Conservation (phyloP, 768 basidiomycete genomes). For the Erythrobasidium yunnanense region DNA sequence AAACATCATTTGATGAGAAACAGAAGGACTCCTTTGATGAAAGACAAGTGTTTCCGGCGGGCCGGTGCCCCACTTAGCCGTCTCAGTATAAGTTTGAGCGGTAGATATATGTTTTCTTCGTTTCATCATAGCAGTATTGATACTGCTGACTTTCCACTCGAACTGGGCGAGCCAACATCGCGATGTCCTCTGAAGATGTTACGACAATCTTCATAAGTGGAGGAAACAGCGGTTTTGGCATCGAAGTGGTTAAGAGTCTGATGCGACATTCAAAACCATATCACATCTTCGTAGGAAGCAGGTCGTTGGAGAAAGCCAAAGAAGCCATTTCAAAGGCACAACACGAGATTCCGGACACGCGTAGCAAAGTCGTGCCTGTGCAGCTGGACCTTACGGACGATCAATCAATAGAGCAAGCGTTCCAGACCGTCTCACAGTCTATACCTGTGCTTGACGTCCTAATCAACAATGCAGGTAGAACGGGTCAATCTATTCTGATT, state of each 20-base stretch:
- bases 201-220: slow-evolving; percentile 36
- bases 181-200: no score
- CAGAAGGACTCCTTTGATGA: no score
- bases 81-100: no score
- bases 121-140: no score
- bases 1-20: no score
- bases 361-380: neutral
- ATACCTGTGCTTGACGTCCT: neutral
- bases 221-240: slow-evolving; percentile 32
- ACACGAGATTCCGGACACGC: neutral
- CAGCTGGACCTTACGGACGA: neutral
- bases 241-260: slow-evolving; percentile 28
- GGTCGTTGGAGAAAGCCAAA: neutral
- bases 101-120: no score
- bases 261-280: slow-evolving; percentile 12
- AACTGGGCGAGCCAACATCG: no score
- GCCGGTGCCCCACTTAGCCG: no score
- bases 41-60: no score
- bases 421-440: slow-evolving; percentile 14
- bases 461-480: slow-evolving; percentile 17
- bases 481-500: neutral
- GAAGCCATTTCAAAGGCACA: neutral
- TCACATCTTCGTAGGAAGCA: slow-evolving; percentile 27
- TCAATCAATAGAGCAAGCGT: neutral
- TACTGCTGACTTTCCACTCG: no score